Base-by-base conservation (phyloP, 331 rosid genomes). In the Dryas integrifolia region DNA sequence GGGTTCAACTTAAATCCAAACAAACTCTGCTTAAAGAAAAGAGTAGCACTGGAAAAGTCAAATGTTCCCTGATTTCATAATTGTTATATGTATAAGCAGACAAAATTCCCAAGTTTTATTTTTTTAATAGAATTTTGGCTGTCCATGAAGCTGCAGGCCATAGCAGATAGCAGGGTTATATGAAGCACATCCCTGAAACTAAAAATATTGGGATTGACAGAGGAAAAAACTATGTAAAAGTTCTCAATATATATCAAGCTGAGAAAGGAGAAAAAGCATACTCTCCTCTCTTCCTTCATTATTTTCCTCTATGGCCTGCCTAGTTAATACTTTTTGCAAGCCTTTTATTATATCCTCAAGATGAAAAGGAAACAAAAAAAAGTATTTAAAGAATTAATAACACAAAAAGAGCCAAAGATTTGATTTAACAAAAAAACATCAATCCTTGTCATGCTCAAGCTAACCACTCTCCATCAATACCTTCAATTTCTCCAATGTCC, bases 401-500 rank as follows among this genome's bases (percentile, higher is more conserved):
- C 51, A 71, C 62, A 30, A 69, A 47, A 15, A 58, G 18, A 55
- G 73, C 85, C 79, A 60, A 78, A 78, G 82, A 77, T 84, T 84
- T 82, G 84, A 85, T 81, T 44, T 66, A 70, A 67, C 51, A 69
- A 86, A 80, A 76, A 66, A 73, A 51, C 68, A 78, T 74, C 65
- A 76, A 83, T 86, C 86, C 79, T 81, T 84, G 82, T 77, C 89
- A 89, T 44, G 88, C 88, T 81, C 89, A 91, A 9, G 89, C 86
- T 81, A 89, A 72, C 98, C 98, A 94, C 69, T 91, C 96, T 18
- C 82, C 98, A 67, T 89, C 96, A 83, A 89, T 77, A 53, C 88
- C 83, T 77, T 94, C 97, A 82, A 94, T 84, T 79, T 94, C 97
- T 83, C 92, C 98, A 69, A 91, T 91, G 70, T 89, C 98, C 96